phyloP scores from a whole-genome alignment of 768 basidiomycete species.

The Mycena sanguinolenta region DNA sequence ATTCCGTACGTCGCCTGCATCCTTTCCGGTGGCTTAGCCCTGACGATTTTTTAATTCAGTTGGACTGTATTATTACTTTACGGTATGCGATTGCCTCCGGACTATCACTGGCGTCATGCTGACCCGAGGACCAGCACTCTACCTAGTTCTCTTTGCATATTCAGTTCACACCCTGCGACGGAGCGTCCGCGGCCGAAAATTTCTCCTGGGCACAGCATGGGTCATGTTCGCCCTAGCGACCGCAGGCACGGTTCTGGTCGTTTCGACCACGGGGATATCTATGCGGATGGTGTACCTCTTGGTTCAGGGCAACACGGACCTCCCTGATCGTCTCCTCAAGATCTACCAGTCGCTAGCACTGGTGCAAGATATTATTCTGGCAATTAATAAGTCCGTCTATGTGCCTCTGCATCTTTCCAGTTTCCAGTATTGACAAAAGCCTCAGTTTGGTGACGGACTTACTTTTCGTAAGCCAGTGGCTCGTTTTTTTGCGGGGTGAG shows the following conservation, averaged over 20 bases:
- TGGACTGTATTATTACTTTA: constrained; percentile 21
- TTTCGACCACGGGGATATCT: constrained; percentile 1
- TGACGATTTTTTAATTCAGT: not conserved
- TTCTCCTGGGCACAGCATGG: constrained; percentile 6
- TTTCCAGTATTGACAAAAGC: not conserved
- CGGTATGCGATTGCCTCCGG: constrained; percentile 1
- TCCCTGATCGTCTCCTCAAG: not conserved
- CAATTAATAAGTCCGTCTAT: constrained; percentile 17
- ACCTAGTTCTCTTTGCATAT: constrained; percentile 14
- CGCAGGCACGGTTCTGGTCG: not conserved
- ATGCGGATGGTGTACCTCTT: constrained; percentile 18
- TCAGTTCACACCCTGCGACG: constrained; percentile 13
- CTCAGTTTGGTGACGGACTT: constrained; percentile 24
- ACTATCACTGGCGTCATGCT: not conserved
- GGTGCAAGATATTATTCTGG: constrained; percentile 24
- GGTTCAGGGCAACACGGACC: not conserved
- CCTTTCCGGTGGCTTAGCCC: not conserved
- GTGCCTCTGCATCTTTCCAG: not conserved
- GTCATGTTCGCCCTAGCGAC: constrained; percentile 14
- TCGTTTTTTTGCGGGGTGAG: not conserved
- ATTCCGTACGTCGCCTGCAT: constrained; percentile 6
- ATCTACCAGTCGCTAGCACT: constrained; percentile 15
- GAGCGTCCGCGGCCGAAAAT: not conserved
- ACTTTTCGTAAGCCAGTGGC: constrained; percentile 1
- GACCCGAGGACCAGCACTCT: constrained; percentile 6